Base-by-base conservation (phyloP, 2,329 filamentous ascomycete genomes). In the Pseudonectria foliicola region DNA sequence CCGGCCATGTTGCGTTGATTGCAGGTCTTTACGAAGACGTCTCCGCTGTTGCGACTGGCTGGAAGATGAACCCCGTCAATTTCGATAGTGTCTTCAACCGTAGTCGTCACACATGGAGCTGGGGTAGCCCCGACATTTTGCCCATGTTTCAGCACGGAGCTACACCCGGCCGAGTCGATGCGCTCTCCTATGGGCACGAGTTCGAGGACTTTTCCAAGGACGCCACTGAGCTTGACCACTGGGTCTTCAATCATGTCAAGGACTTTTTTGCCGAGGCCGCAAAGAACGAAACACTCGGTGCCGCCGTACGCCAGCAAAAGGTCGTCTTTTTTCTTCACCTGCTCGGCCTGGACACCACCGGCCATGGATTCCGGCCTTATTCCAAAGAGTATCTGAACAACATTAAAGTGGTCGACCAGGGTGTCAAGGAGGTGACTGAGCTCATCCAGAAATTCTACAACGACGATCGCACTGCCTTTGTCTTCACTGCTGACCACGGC, bases 81-180 rank as follows among this genome's bases (percentile, higher is more conserved):
- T 98, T 98, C 54, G 92, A 98, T 65, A 96, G 90, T 54, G 88
- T 98, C 10, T 98, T 98, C 74, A 98, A 98, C 59, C 79, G 86
- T 43, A 96, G 90, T 56, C 73, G 82, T 29, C 93, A 98, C 63
- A 98, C 93, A 7, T 98, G 92, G 92, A 95, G 89, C 60, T 98
- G 92, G 92, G 92, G 92, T 3, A 95, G 89, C 55, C 92, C 92
- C 2, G 92, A 98, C 62, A 98, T 98, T 52, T 64, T 98, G 46
- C 85, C 85, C 35, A 98, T 98, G 92, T 98, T 98, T 57, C 80
- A 93, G 56, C 75, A 88, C 38, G 92, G 92, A n/a, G 90, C 92
- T 15, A 79, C 85, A 8, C 83, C 85, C 1, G 89, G 90, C 7
- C 74, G 83, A 43, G 85, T 98, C 2, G 85, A 95, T 60, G 82